Percentiles rank a stretch among this genome's conserved stretches.
These are phyloP conservation scores for Eucalyptus tenuipes DNA, from an alignment of 345 rosid species.

Conservation along the genomic window DNA sequence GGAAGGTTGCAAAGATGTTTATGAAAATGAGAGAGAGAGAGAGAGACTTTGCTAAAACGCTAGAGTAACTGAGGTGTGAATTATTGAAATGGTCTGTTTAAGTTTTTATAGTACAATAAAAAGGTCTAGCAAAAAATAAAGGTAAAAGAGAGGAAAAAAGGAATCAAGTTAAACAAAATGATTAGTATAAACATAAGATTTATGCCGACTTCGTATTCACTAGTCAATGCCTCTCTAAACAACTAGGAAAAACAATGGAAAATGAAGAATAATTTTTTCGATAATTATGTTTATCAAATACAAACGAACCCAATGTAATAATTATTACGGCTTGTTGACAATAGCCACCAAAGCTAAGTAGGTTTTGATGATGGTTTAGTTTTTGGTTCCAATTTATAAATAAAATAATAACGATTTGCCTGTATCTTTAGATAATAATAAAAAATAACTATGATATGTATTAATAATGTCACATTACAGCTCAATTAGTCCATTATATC, in stretches of 20 bases:
- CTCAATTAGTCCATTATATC: too few relatives aligned
- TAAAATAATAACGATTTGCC: not conserved
- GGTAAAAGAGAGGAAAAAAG: not conserved
- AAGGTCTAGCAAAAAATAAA: not conserved
- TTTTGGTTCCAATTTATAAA: not conserved
- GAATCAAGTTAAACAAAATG: not conserved
- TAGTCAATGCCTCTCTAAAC: not conserved
- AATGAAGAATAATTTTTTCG: not conserved
- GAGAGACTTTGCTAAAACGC: not conserved
- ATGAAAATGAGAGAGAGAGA: not conserved
- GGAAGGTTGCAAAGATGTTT: not conserved
- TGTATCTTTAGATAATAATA: not conserved
- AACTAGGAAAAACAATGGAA: not conserved
- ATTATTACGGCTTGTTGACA: too few relatives aligned
- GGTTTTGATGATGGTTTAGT: fast-evolving
- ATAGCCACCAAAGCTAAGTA: not conserved
- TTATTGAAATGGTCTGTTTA: not conserved
- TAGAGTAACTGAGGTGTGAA: not conserved
- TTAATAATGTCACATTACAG: too few relatives aligned
- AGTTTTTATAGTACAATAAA: not conserved
- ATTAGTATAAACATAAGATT: not conserved
- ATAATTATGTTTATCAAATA: not conserved
- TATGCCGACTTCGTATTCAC: not conserved
- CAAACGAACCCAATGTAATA: too few relatives aligned
- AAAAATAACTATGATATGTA: too few relatives aligned